Evolutionary conservation across 2,329 filamentous ascomycete genomes (phyloP).

Genomic region (Teratosphaeria epicoccoides): DNA sequence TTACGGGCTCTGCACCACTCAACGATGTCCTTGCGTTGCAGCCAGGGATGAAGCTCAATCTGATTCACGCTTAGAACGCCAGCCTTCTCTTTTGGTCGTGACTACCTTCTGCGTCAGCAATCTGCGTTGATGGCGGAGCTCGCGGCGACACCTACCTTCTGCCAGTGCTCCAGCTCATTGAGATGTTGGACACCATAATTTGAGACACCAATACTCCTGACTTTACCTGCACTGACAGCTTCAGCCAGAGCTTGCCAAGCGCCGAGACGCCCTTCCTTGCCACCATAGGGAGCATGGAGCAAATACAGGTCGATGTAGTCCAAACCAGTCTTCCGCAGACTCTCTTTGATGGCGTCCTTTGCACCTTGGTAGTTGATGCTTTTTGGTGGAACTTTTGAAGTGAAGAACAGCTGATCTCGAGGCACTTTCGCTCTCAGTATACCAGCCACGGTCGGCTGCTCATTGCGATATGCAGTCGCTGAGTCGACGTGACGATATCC

Average conservation of each 20-base stretch:
- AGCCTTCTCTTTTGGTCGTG: background rate
- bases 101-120: background rate
- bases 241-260: constrained; percentile 46
- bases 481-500: constrained; percentile 54
- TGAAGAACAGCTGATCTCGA: constrained; percentile 50
- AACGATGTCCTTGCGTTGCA: constrained; percentile 65
- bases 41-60: constrained; percentile 86
- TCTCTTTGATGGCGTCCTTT: constrained; percentile 52
- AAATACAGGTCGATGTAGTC: constrained; percentile 38
- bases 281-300: constrained; percentile 44
- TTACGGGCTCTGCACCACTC: constrained; percentile 57
- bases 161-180: constrained; percentile 43
- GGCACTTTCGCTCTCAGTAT: constrained; percentile 43
- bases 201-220: constrained; percentile 43
- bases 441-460: constrained; percentile 43
- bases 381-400: constrained; percentile 47
- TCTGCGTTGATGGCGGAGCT: background rate
- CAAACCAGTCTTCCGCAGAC: constrained; percentile 48
- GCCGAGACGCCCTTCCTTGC: constrained; percentile 38
- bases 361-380: constrained; percentile 53
- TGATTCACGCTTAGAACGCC: constrained; percentile 57
- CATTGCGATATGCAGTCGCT: constrained; percentile 48
- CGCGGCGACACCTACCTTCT: constrained; percentile 27
- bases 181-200: constrained; percentile 48
- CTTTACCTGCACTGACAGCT: constrained; percentile 41